phyloP scores from a whole-genome alignment of 768 basidiomycete species.

The Serpula lacrymans region DNA sequence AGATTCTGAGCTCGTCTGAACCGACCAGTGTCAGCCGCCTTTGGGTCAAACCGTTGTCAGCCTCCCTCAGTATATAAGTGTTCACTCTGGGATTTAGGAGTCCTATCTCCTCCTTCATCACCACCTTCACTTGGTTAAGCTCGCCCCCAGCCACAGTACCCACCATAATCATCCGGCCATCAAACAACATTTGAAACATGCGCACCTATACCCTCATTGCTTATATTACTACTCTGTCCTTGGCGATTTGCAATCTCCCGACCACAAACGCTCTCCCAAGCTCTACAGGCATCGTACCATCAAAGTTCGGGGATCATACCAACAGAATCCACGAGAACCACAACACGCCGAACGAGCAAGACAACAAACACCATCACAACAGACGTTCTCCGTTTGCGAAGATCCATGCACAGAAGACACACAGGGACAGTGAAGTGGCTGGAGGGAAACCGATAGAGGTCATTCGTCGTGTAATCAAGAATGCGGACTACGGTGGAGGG shows the following conservation, averaged over 20 bases:
- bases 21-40: too few species aligned
- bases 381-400: constrained; percentile 13
- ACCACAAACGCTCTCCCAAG: constrained; percentile 23
- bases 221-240: constrained; percentile 23
- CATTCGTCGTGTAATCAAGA: constrained; percentile 10
- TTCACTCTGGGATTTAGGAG: too few species aligned
- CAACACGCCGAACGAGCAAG: constrained; percentile 21
- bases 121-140: too few species aligned
- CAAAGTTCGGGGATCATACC: constrained; percentile 13
- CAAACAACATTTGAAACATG: too few species aligned
- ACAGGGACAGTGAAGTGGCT: neutral
- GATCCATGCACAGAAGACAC: constrained; percentile 1
- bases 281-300: constrained; percentile 19
- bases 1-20: too few species aligned
- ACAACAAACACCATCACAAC: constrained; percentile 28
- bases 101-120: too few species aligned
- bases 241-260: too few species aligned
- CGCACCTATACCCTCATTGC: constrained; percentile 18
- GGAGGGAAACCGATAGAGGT: neutral
- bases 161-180: constrained; percentile 4
- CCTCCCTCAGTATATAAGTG: too few species aligned
- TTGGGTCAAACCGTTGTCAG: too few species aligned
- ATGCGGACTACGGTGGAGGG: constrained; percentile 25
- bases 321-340: too few species aligned
- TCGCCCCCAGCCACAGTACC: neutral